Percentiles rank a stretch among this genome's conserved stretches.
Conservation (phyloP, 2,329 filamentous ascomycete species). For the Colletotrichum ledebouriae region DNA sequence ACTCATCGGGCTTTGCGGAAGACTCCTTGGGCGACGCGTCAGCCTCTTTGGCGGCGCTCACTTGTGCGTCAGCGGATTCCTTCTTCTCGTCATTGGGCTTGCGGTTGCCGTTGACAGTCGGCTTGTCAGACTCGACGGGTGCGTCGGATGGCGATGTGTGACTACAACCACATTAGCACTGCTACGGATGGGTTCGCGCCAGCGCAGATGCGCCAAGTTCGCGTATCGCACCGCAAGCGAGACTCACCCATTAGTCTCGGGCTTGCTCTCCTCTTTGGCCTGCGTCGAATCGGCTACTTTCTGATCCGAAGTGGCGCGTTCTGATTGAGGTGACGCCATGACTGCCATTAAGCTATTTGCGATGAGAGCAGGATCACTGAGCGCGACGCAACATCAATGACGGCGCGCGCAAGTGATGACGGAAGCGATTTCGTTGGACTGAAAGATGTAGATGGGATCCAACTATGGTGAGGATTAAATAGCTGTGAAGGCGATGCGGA, state of each 20-base stretch:
- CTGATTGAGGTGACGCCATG: conserved; percentile 65
- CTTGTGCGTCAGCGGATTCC: conserved; percentile 28
- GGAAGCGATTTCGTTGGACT: neutral
- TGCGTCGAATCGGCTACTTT: conserved; percentile 56
- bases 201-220: conserved; percentile 41
- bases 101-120: conserved; percentile 46
- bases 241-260: conserved; percentile 57
- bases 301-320: conserved; percentile 59
- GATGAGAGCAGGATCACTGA: conserved; percentile 47
- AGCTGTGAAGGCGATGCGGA: neutral
- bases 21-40: conserved; percentile 22
- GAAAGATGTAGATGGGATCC: neutral
- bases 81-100: conserved; percentile 43
- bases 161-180: conserved; percentile 41
- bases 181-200: neutral
- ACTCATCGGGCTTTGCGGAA: conserved; percentile 17
- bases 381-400: conserved; percentile 55
- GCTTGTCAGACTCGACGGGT: conserved; percentile 42
- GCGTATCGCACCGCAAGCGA: conserved; percentile 41
- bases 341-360: conserved; percentile 60
- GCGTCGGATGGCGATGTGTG: conserved; percentile 47
- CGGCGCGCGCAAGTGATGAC: conserved; percentile 21
- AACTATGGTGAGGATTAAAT: neutral
- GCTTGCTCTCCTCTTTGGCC: conserved; percentile 51
- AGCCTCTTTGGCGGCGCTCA: conserved; percentile 21